phyloP scores from a whole-genome alignment of 495 filamentous ascomycete species.

The Xylaria palmicola region DNA sequence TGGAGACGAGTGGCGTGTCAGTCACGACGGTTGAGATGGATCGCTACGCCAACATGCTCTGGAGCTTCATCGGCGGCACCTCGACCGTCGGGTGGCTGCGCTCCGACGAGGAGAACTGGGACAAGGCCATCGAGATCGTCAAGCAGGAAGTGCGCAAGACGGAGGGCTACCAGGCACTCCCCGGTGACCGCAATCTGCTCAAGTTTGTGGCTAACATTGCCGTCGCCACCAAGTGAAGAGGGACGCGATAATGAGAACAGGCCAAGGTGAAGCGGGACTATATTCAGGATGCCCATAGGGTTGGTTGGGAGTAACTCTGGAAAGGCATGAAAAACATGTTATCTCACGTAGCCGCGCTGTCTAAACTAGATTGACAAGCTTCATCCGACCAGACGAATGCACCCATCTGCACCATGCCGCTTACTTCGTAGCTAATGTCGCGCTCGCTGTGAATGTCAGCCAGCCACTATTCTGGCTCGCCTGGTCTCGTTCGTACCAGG shows the following conservation, averaged over 20 bases:
- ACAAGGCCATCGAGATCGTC: constrained; percentile 18
- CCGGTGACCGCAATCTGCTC: background rate
- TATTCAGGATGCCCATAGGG: no score
- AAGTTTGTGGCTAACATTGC: background rate
- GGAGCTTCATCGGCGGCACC: constrained; percentile 21
- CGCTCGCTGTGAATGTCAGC: background rate
- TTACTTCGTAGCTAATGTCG: background rate
- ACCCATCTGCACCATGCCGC: background rate
- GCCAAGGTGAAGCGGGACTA: background rate
- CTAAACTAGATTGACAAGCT: background rate
- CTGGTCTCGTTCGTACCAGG: no score
- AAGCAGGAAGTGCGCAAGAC: constrained; percentile 19
- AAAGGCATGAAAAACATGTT: background rate
- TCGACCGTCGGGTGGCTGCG: constrained; percentile 13
- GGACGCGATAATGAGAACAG: no score
- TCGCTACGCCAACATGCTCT: constrained; percentile 12
- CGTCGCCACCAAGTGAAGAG: background rate
- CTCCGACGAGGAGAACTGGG: constrained; percentile 23
- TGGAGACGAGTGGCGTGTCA: background rate
- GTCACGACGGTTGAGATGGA: constrained; percentile 6
- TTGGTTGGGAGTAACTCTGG: background rate
- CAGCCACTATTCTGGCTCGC: background rate
- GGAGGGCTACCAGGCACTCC: constrained; percentile 11
- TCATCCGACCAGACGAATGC: background rate
- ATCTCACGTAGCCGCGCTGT: background rate